Evolutionary conservation across 805 yeast species (phyloP), one percentile per base, ranked within the genome.

Genomic region (Kodamaea kaohsiungensis): DNA sequence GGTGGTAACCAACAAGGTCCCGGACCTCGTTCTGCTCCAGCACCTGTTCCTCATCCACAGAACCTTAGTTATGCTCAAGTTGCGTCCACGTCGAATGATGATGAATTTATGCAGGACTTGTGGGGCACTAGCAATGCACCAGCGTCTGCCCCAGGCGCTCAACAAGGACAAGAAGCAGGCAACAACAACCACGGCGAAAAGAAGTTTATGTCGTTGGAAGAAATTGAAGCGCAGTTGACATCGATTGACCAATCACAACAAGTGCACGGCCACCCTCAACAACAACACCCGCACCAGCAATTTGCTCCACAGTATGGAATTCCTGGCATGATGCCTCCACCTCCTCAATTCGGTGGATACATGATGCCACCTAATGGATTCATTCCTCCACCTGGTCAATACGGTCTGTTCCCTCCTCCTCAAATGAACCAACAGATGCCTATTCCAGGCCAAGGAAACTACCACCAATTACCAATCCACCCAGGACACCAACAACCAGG

Each of bases 141-240:
- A 10, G 58, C 63, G 8, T 42, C 51, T 3, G 46, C 59, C 35
- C 62, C 51, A 37, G 30, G 46, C 8, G 47, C 51, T 9, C 67
- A 64, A 17, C 81, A 71, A 25, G 82, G 76, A 43, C 25, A 25
- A 5, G 19, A 40, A 3, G 25, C 45, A 22, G 25, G 25, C 13
- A 15, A 12, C 17, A 49, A 45, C 15, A 68, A 30, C 72, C 72
- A 47, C 68, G 56, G 18, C 65, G 76, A 72, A 51, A 76, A 76
- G 60, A 80, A 79, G 61, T 78, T 87, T 18, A 70, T 88, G 61
- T 87, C 96, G 9, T 76, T 90, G 67, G 93, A 88, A 66, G 96
- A 91, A 62, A 82, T 91, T 59, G 97, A 91, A 71, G 90, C 96
- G 7, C 90, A 85, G 62, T 75, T 87, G 65, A 75, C 85, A 55